Conservation (phyloP, 257 asterid species). For the Fraxinus quadrangulata region DNA sequence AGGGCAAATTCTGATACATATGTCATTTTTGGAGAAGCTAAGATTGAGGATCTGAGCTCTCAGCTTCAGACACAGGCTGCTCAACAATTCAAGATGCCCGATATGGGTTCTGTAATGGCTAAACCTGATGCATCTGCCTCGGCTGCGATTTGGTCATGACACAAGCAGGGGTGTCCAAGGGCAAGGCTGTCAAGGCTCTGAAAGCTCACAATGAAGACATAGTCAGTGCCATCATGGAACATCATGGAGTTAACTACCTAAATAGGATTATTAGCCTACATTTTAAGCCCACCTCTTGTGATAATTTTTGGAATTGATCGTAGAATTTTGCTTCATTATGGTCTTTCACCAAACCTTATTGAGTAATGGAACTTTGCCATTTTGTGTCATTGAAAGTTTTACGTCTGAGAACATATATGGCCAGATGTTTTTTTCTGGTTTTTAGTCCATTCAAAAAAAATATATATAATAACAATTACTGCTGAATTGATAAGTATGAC, state of each 20-base stretch:
- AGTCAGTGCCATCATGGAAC: conserved; percentile 91
- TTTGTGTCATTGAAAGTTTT: not conserved
- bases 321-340: conserved; percentile 22
- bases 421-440: not conserved
- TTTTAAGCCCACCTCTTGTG: conserved; percentile 19
- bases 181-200: conserved; percentile 86
- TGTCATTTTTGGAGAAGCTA: conserved; percentile 88
- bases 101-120: conserved; percentile 58
- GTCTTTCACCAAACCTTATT: conserved; percentile 14
- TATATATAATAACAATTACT: no score
- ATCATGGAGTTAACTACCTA: conserved; percentile 85
- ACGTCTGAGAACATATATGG: not conserved
- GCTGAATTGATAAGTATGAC: no score
- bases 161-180: conserved; percentile 79
- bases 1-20: conserved; percentile 88
- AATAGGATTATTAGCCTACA: not conserved
- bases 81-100: conserved; percentile 86
- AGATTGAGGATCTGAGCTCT: conserved; percentile 90
- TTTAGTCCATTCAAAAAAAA: not conserved
- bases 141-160: conserved; percentile 78
- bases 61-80: conserved; percentile 97
- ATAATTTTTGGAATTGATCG: conserved; percentile 30
- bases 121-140: conserved; percentile 57
- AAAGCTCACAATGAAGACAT: conserved; percentile 77
- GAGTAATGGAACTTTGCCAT: conserved; percentile 23